Base-by-base conservation (phyloP, 164 flowering plant species). In the Warburgia ugandensis region DNA sequence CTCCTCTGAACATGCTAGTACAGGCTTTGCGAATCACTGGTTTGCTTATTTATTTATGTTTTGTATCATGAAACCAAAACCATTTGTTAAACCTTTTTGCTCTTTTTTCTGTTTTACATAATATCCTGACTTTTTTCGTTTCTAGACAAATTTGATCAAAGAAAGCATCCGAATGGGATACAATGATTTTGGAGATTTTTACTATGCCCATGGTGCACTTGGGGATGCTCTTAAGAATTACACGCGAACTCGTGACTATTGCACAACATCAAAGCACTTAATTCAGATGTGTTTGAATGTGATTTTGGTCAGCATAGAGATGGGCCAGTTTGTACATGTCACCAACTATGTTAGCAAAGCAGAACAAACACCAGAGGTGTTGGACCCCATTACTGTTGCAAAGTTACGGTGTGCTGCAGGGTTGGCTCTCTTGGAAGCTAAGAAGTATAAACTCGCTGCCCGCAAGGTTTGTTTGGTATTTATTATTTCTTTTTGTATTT, bases 151-250 rank as follows among this genome's bases (percentile, higher is more conserved):
- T 72, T 60, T 89, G 69, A 89, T 94, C 43, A 86, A 94, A 63
- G 96, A 89, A 67, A 94, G 99, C 77, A 94, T 89, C 63, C 77
- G 99, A 64, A 89, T 86, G 97, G 99, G 99, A 27, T 86, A 84
- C 68, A 89, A 94, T 73, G 96, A 94, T 59, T 81, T 86, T 73
- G 99, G 96, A 45, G 97, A 94, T 42, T 94, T 81, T 54, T 77
- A 75, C 67, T 89, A 82, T 73, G 77, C 94, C 28, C 92, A 79
- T 65, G 97, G 99, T 53, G 59, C 63, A 12, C 87, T 89, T 35
- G 87, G 71, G 21, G 99, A 89, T 56, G 89, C 99, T 48, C 84
- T 94, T 57, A 94, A 89, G 68, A 77, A 52, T 62, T 89, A 80
- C 67, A 78, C 83, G 17, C 97, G 96, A 2, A 82, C 96, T 38